These are phyloP conservation scores for Gossypium mustelinum DNA, from an alignment of 345 rosid species.

Conservation along the genomic window DNA sequence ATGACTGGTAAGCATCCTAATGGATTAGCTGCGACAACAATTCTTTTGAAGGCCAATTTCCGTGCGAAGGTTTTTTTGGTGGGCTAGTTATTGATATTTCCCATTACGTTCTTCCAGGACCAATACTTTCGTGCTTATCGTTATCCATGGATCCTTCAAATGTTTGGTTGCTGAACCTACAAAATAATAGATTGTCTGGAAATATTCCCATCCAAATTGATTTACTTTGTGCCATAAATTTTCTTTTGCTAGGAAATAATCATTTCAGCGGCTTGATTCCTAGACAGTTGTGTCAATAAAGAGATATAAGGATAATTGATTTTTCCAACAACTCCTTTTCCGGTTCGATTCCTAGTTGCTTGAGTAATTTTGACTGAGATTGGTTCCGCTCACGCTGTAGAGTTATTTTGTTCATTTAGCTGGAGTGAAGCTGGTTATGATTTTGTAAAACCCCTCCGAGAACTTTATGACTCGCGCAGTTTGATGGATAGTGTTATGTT, in stretches of 20 bases:
- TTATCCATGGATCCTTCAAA: neutral
- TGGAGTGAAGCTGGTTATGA: neutral
- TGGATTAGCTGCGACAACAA: conserved; percentile 3
- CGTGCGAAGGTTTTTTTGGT: neutral
- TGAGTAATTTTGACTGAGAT: neutral
- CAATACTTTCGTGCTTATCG: neutral
- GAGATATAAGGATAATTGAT: neutral
- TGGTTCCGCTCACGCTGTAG: neutral
- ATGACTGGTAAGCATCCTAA: conserved; percentile 14
- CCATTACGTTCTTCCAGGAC: neutral
- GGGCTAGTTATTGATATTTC: neutral
- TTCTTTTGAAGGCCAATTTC: neutral
- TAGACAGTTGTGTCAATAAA: neutral
- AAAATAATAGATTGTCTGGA: neutral
- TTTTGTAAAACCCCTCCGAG: neutral
- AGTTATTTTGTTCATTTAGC: neutral
- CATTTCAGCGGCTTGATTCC: neutral
- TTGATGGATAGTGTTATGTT: neutral
- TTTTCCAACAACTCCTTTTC: neutral
- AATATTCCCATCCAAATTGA: neutral
- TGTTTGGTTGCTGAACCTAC: neutral
- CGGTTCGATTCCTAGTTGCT: neutral
- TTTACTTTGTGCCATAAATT: neutral
- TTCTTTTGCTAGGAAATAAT: neutral
- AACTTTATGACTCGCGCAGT: neutral